Conservation (phyloP, 257 asterid genomes). For the Euphrasia confusa region DNA sequence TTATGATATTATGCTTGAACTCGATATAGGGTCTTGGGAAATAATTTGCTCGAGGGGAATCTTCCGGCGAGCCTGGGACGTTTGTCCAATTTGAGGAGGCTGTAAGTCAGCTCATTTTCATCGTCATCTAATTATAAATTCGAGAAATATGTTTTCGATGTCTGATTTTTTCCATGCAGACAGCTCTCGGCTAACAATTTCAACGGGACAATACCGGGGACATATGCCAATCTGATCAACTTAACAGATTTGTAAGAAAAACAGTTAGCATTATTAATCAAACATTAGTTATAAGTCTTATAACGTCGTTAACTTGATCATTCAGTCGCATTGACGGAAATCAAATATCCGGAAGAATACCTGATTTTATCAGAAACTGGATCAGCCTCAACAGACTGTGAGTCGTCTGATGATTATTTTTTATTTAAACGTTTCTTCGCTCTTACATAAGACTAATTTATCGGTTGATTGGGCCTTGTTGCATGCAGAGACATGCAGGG, state of each 20-base stretch:
- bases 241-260: conserved; percentile 72
- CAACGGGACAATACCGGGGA: conserved; percentile 66
- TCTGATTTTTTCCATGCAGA: conserved; percentile 47
- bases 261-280: no score
- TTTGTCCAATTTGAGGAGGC: conserved; percentile 50
- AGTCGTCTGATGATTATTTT: conserved; percentile 21
- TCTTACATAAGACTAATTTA: no score
- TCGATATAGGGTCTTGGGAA: conserved; percentile 57
- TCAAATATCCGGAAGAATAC: conserved; percentile 62
- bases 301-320: neutral
- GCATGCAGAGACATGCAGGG: conserved; percentile 4
- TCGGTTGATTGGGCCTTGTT: neutral
- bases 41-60: conserved; percentile 76
- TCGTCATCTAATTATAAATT: no score
- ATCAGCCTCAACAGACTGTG: conserved; percentile 50
- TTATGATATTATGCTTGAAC: conserved; percentile 20
- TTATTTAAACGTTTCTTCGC: no score
- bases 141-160: no score
- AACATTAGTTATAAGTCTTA: no score
- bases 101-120: conserved; percentile 42
- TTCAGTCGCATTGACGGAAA: conserved; percentile 89
- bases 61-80: conserved; percentile 65
- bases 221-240: conserved; percentile 54
- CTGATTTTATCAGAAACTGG: conserved; percentile 83
- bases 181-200: conserved; percentile 67